Evolutionary conservation across 495 filamentous ascomycete species (phyloP).

Genomic region (Penicillium cosmopolitanum): DNA sequence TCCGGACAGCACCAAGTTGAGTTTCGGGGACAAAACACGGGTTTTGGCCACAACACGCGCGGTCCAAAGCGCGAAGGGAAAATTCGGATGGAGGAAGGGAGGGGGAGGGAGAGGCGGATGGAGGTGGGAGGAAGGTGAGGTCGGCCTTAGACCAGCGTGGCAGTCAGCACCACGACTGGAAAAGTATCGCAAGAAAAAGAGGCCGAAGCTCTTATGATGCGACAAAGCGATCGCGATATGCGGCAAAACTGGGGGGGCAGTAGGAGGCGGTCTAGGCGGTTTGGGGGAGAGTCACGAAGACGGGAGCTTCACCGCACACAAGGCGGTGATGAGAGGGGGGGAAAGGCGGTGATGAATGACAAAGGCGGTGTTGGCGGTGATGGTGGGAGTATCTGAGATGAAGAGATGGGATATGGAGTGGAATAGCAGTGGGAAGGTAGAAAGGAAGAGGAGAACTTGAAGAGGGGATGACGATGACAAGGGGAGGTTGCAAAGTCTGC

Average conservation of each 20-base stretch:
- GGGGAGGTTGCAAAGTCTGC: conserved; percentile 2
- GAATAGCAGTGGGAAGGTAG: background rate
- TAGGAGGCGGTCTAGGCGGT: conserved; percentile 46
- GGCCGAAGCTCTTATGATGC: background rate
- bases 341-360: conserved; percentile 39
- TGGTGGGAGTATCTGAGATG: background rate
- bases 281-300: conserved; percentile 28
- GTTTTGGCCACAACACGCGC: background rate
- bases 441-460: conserved; percentile 1
- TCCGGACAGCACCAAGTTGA: conserved; percentile 4
- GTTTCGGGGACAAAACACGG: background rate
- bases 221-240: conserved; percentile 13
- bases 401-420: background rate
- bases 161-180: conserved; percentile 1
- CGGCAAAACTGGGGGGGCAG: conserved; percentile 46
- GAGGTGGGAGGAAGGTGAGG: background rate
- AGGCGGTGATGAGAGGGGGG: conserved; percentile 45
- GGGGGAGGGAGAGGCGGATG: background rate
- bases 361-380: background rate
- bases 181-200: background rate
- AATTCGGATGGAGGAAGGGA: background rate
- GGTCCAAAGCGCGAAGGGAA: background rate
- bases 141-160: background rate
- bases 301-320: conserved; percentile 49
- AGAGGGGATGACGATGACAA: conserved; percentile 2